These are phyloP conservation scores for Boletales sp. DNA, from an alignment of 768 basidiomycete genomes.

Conservation along the genomic window DNA sequence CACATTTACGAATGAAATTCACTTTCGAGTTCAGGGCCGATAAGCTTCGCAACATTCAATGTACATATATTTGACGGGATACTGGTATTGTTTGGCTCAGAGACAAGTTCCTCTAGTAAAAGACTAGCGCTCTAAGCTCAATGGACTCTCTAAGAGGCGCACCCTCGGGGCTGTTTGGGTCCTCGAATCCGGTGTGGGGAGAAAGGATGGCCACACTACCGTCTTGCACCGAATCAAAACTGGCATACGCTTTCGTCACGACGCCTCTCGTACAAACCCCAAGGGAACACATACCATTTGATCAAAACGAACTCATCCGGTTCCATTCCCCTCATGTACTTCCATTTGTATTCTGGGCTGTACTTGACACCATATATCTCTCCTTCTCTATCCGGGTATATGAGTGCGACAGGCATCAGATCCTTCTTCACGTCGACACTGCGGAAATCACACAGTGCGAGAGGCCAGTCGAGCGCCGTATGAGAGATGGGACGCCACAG, in stretches of 20 bases:
- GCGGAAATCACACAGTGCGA: constrained; percentile 47
- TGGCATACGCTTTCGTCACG: background rate
- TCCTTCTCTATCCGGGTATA: constrained; percentile 41
- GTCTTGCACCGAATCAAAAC: constrained; percentile 34
- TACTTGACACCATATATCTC: constrained; percentile 40
- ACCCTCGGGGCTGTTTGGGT: constrained; percentile 32
- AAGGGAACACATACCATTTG: constrained; percentile 37
- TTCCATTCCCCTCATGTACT: constrained; percentile 41
- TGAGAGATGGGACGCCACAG: constrained; percentile 51
- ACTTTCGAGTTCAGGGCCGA: too few relatives aligned
- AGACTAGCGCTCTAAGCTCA: constrained; percentile 34
- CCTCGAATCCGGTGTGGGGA: constrained; percentile 34
- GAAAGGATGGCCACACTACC: constrained; percentile 30
- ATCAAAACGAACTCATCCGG: constrained; percentile 46
- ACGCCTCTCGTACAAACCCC: too few relatives aligned
- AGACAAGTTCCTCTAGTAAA: constrained; percentile 15
- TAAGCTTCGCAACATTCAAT: too few relatives aligned
- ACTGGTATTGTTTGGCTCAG: too few relatives aligned
- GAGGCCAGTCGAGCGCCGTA: constrained; percentile 45
- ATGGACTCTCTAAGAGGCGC: constrained; percentile 32
- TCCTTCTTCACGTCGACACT: constrained; percentile 38
- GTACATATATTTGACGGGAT: too few relatives aligned
- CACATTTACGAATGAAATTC: too few relatives aligned
- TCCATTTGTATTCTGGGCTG: constrained; percentile 42
- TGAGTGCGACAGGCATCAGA: constrained; percentile 35